A percentile compares a stretch with the other conserved stretches of the same genome.
Evolutionary conservation across 352 stramenopile genomes (phyloP).

Genomic region (Globisporangium barbulae): DNA sequence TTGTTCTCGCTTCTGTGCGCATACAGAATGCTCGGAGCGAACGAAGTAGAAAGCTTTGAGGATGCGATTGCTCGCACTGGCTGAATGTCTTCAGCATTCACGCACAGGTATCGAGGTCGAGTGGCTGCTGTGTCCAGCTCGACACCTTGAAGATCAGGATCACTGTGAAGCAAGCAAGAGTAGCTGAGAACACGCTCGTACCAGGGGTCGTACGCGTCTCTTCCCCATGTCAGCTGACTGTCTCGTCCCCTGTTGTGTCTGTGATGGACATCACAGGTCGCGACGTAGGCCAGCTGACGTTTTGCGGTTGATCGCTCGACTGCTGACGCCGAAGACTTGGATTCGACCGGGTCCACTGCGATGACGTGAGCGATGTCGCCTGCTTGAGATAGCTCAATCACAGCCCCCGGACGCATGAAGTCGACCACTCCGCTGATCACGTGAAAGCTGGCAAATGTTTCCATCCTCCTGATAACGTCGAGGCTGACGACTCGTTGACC

Average conservation of each 20-base stretch:
- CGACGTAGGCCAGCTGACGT: conserved; percentile 6
- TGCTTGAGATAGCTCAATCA: conserved; percentile 28
- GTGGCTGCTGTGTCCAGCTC: not conserved
- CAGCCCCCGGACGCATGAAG: conserved; percentile 32
- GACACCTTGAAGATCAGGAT: not conserved
- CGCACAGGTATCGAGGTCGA: conserved; percentile 9
- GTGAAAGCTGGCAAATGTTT: conserved; percentile 32
- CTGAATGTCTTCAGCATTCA: conserved; percentile 17
- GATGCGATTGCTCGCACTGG: not conserved
- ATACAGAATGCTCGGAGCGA: conserved; percentile 9
- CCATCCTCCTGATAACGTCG: conserved; percentile 18
- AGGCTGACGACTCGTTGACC: conserved; percentile 21
- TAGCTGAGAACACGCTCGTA: conserved; percentile 4
- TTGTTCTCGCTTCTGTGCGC: not conserved
- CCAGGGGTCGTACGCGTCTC: not conserved
- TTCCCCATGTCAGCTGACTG: not conserved
- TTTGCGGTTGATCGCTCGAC: conserved; percentile 2
- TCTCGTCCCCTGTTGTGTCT: not conserved
- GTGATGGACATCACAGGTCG: not conserved
- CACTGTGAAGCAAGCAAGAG: not conserved
- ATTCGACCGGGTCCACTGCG: not conserved
- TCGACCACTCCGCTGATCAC: conserved; percentile 33
- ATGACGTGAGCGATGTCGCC: conserved; percentile 32
- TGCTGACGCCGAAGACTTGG: not conserved
- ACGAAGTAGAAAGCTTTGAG: not conserved